A percentile compares a stretch with the other conserved stretches of the same genome.
Conservation (phyloP, 495 filamentous ascomycete species). For the Clavariopsis aquatica region DNA sequence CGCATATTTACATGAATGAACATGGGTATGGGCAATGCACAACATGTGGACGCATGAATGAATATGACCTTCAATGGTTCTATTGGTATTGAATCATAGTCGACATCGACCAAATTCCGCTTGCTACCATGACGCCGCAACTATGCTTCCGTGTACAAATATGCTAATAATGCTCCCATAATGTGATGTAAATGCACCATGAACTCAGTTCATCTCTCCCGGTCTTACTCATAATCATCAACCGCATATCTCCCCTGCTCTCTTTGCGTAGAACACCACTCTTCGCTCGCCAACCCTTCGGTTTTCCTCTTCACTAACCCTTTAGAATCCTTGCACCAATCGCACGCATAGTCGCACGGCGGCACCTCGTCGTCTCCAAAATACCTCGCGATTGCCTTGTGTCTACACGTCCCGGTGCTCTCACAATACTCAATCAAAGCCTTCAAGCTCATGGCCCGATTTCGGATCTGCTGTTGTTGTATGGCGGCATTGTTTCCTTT, state of each 20-base stretch:
- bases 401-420: constrained; percentile 68
- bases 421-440: constrained; percentile 79
- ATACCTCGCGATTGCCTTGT: constrained; percentile 73
- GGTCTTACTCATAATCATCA: constrained; percentile 37
- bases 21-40: background rate
- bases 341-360: constrained; percentile 81
- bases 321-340: constrained; percentile 76
- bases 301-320: constrained; percentile 65
- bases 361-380: constrained; percentile 70
- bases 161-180: background rate
- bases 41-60: background rate
- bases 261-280: constrained; percentile 72
- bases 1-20: background rate
- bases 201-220: background rate
- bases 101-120: background rate
- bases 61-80: background rate
- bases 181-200: background rate
- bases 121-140: background rate
- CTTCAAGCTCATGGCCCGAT: constrained; percentile 44
- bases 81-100: background rate
- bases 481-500: constrained; percentile 40
- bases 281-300: constrained; percentile 65
- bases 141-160: background rate
- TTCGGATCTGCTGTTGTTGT: constrained; percentile 53
- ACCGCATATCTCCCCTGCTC: constrained; percentile 53